Evolutionary conservation across 441 rosid genomes (phyloP).

Genomic region (Populus trichocarpa): DNA sequence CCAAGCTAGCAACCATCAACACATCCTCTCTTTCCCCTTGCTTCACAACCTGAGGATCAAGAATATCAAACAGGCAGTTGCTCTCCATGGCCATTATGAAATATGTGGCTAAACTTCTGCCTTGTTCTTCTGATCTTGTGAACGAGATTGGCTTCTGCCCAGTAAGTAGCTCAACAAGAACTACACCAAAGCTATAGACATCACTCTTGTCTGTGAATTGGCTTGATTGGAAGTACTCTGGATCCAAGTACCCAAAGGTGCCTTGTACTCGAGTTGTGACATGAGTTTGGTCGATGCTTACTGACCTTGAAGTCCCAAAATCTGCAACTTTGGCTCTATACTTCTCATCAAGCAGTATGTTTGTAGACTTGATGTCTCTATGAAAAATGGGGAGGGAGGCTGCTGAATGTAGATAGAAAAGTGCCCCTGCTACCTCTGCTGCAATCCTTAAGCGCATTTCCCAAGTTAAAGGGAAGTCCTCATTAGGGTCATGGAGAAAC

Average conservation of each 20-base stretch:
- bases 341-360: slow-evolving; percentile 4
- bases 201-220: slow-evolving; percentile 34
- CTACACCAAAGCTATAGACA: slow-evolving; percentile 38
- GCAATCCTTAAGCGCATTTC: background rate
- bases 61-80: background rate
- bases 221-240: slow-evolving; percentile 26
- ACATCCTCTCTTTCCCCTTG: background rate
- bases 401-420: background rate
- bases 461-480: background rate
- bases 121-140: background rate
- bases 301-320: slow-evolving; percentile 27
- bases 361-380: slow-evolving; percentile 1
- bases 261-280: slow-evolving; percentile 29
- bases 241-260: slow-evolving; percentile 44
- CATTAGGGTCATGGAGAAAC: background rate
- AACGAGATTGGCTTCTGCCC: slow-evolving; percentile 5
- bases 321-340: slow-evolving; percentile 2
- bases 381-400: slow-evolving; percentile 6
- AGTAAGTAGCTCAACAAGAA: slow-evolving; percentile 32
- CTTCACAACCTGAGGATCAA: slow-evolving; percentile 1
- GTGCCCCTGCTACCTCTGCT: background rate
- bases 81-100: slow-evolving; percentile 7
- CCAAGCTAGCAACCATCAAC: background rate
- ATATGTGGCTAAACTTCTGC: slow-evolving; percentile 12
- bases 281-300: slow-evolving; percentile 20